Conservation (phyloP, 106 monocot species). For the Vanilla planifolia region DNA sequence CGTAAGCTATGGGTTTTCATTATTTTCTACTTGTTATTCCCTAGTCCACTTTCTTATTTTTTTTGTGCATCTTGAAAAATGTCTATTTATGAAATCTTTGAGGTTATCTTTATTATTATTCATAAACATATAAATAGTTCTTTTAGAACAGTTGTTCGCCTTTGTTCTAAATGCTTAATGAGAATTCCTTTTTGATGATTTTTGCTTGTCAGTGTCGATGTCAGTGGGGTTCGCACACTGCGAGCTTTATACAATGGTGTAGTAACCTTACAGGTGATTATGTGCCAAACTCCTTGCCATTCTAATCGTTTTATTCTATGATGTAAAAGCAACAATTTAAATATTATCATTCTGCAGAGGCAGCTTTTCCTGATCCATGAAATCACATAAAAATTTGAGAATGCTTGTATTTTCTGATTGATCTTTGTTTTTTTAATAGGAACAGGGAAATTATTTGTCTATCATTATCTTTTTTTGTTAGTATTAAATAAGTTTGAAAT, state of each 20-base stretch:
- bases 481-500: too few relatives aligned
- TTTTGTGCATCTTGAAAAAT: conserved; percentile 1
- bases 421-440: too few relatives aligned
- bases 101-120: not conserved
- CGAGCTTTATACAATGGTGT: conserved; percentile 62
- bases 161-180: not conserved
- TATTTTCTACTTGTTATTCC: not conserved
- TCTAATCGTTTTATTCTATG: not conserved
- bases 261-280: conserved; percentile 68
- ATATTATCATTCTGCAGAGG: not conserved
- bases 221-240: conserved; percentile 61
- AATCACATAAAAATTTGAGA: too few relatives aligned
- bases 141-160: not conserved
- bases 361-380: not conserved
- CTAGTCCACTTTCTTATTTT: not conserved
- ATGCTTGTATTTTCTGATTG: too few relatives aligned
- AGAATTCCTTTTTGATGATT: not conserved
- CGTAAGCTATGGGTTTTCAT: conserved; percentile 30
- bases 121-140: not conserved
- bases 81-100: not conserved
- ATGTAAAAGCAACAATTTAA: not conserved
- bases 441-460: too few relatives aligned
- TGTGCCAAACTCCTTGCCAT: not conserved
- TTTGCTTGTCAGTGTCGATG: conserved; percentile 48
- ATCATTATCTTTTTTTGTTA: too few relatives aligned